Evolutionary conservation across 129 eudicot species (phyloP).

Genomic region (Arctium lappa): DNA sequence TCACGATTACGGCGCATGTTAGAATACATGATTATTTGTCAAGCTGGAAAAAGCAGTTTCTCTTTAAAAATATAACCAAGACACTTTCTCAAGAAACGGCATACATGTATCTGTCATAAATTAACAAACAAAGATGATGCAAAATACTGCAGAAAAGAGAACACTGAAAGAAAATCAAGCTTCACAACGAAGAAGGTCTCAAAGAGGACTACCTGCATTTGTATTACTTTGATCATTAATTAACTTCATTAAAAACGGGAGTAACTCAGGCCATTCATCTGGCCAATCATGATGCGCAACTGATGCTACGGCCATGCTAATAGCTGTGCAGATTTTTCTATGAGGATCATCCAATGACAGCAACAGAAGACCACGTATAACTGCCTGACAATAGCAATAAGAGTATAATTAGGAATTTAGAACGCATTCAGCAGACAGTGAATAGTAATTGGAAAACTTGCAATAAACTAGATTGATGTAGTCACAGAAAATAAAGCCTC

Average conservation of each 20-base stretch:
- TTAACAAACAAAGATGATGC: not conserved
- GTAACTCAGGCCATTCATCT: constrained; percentile 92
- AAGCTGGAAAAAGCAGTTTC: not conserved
- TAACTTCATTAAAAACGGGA: constrained; percentile 66
- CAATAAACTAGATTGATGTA: constrained; percentile 12
- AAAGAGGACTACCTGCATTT: constrained; percentile 61
- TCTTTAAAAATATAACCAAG: not conserved
- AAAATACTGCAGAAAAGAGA: not conserved
- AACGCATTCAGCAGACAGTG: not conserved
- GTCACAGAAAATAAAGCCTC: constrained; percentile 3
- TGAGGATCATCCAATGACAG: constrained; percentile 76
- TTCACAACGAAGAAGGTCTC: not conserved
- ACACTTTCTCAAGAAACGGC: not conserved
- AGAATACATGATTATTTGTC: not conserved
- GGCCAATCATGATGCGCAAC: constrained; percentile 95
- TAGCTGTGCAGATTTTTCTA: constrained; percentile 84
- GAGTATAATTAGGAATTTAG: constrained; percentile 10
- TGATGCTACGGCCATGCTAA: constrained; percentile 91
- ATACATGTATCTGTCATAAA: not conserved
- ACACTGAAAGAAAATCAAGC: not conserved
- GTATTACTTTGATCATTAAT: constrained; percentile 71
- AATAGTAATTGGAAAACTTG: not conserved
- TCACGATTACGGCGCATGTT: not conserved
- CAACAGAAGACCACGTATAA: constrained; percentile 65
- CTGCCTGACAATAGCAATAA: constrained; percentile 46